Evolutionary conservation across 805 yeast genomes (phyloP), one percentile per base, ranked within the genome.

Genomic region (Candida maris): DNA sequence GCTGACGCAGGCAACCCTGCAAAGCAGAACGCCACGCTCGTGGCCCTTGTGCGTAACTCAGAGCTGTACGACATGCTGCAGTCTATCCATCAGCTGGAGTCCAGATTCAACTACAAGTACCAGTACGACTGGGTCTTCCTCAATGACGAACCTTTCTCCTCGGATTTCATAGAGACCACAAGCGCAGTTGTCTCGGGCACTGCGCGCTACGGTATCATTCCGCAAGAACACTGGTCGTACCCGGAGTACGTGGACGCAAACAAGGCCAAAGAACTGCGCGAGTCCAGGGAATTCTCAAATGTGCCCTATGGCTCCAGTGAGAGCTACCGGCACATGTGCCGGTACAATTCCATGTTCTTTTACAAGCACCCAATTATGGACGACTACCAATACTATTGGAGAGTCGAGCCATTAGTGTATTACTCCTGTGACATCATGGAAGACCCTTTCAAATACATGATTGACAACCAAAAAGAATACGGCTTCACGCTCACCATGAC

Each of bases 261-360:
- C 3, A 54, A 51, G 27, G 77, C 77, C 2, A 61, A 53, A 19
- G 54, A 57, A 20, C 51, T 57, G 14, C 45, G 69, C 41, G 58
- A 54, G 19, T 53, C 62, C 7, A 54, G 59, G 52, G 56, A 57
- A 24, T 57, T 65, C 41, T 27, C 57, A 12, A 40, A 46, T 20
- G 68, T 81, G 31, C 68, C 75, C 3, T 84, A 84, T 52, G 89
- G 85, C 14, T 71, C 64, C 7, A 71, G 79, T 27, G 82, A 77
- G 48, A 68, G 79, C 20, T 85, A 85, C 56, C 70, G 91, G 48
- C 85, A 81, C 57, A 85, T 85, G 95, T 71, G 75, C 46, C 54
- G 77, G 21, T 71, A 45, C 47, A 68, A 62, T 41, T 62, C 68
- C 22, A 62, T 70, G 51, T 82, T 79, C 48, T 75, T 75, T 54